A percentile compares a stretch with the other conserved stretches of the same genome.
Conservation (phyloP, 257 asterid genomes). For the Salvia rosmarinus region DNA sequence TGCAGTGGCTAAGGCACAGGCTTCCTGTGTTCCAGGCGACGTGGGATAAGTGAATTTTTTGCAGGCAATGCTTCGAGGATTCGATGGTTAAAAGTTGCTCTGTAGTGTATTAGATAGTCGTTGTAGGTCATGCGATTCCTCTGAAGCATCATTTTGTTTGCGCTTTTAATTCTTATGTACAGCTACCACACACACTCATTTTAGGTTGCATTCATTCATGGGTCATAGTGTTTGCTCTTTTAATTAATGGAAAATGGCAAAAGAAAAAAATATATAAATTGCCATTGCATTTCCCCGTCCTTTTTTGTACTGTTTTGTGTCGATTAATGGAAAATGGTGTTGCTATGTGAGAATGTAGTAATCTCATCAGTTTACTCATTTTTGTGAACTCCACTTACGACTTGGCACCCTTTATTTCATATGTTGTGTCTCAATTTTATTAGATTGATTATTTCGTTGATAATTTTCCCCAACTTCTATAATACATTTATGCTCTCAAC, state of each 20-base stretch:
- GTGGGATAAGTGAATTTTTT: conserved; percentile 86
- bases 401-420: too few relatives aligned
- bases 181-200: conserved; percentile 43
- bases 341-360: not conserved
- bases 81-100: conserved; percentile 29
- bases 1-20: conserved; percentile 89
- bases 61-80: conserved; percentile 42
- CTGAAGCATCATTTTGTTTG: conserved; percentile 32
- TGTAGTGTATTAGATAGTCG: conserved; percentile 36
- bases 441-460: too few relatives aligned
- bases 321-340: not conserved
- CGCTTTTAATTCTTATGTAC: conserved; percentile 73
- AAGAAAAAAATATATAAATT: conserved; percentile 10
- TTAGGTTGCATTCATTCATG: conserved; percentile 56
- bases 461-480: too few relatives aligned
- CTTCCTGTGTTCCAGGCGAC: conserved; percentile 69
- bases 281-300: not conserved
- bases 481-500: too few relatives aligned
- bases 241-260: conserved; percentile 40
- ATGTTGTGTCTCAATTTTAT: not conserved
- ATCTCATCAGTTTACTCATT: not conserved
- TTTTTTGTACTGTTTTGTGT: not conserved
- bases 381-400: too few relatives aligned
- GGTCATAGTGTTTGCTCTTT: conserved; percentile 34
- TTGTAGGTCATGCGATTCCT: conserved; percentile 36